Evolutionary conservation across 495 filamentous ascomycete genomes (phyloP).

Genomic region (Hypomontagnella monticulosa): DNA sequence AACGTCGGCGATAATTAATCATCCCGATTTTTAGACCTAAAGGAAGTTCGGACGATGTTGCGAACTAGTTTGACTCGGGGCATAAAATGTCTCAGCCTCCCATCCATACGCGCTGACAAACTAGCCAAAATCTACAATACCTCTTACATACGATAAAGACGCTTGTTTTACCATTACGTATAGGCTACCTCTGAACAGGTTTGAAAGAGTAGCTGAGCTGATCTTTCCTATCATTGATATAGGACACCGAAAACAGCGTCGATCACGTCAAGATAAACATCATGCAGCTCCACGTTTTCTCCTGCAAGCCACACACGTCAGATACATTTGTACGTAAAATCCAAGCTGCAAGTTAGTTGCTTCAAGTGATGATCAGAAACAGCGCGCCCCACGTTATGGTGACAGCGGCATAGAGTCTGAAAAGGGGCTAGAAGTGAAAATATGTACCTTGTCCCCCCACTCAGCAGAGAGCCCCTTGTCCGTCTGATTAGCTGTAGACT

Average conservation of each 20-base stretch:
- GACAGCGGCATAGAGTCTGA: constrained; percentile 26
- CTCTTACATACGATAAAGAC: neutral
- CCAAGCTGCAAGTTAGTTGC: neutral
- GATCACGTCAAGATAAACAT: constrained; percentile 23
- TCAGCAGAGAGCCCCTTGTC: constrained; percentile 2
- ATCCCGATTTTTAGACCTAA: constrained; percentile 21
- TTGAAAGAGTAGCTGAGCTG: neutral
- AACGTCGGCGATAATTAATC: constrained; percentile 26
- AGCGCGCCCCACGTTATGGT: constrained; percentile 9
- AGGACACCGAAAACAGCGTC: constrained; percentile 1
- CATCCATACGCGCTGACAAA: constrained; percentile 6
- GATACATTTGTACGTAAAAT: too few relatives aligned
- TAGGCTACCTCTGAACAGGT: neutral
- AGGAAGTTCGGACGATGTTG: constrained; percentile 31
- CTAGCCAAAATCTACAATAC: constrained; percentile 4
- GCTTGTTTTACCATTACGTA: neutral
- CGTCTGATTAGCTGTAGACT: constrained; percentile 3
- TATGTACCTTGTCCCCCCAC: constrained; percentile 16
- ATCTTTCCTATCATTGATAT: neutral
- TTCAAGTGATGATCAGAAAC: constrained; percentile 11
- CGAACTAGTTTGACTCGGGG: constrained; percentile 20
- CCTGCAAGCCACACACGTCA: constrained; percentile 2
- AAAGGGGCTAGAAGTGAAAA: constrained; percentile 25
- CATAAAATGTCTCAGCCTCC: constrained; percentile 27
- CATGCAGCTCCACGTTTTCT: constrained; percentile 19